Evolutionary conservation across 768 basidiomycete species (phyloP), one percentile per base, ranked within the genome.

Genomic region (Tricholoma bakamatsutake): DNA sequence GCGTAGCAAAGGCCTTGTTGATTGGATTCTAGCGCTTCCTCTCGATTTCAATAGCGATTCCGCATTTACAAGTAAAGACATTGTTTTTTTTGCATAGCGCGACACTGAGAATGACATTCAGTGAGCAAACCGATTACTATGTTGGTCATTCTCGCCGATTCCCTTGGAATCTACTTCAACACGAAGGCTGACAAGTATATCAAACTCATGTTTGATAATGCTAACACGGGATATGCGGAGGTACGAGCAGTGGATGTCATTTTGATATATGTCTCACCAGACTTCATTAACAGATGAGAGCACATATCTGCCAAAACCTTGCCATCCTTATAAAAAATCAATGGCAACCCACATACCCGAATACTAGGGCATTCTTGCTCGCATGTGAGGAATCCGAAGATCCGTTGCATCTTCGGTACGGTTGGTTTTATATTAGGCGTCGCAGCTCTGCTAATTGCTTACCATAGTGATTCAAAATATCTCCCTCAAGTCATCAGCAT

Each of bases 11-110:
- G 79, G 82, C 10, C 65, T 97, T 37, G 76, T 93, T 17, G 79
- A 89, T 58, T 95, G 90, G 83, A 82, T 93, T 55, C 64, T 88
- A 31, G 74, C 80, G 17, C 76, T 93, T 2, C 86, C 88, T 1
- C 73, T 93, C 4, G 93, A 97, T 60, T 91, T 95, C 67, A 80
- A 81, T 34, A 82, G 85, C 46, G 89, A 90, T 60, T 96, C 92
- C 28, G 90, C 91, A 2, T 97, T 97, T 67, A 81, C 86, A 60
- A 87, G 92, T 90, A 72, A 66, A 82, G 11, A 1, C 24, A n/a
- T 28, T 74, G 37, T 12, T 51, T 35, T 46, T 34, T 31, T 54
- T 43, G 28, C 46, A 28, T 13, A 4, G 27, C 37, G 18, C 21
- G 50, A 18, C 50, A 9, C 31, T 46, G 48, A 45, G 40, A 12